Conservation (phyloP, 2,329 filamentous ascomycete genomes). For the Graphium sp. region DNA sequence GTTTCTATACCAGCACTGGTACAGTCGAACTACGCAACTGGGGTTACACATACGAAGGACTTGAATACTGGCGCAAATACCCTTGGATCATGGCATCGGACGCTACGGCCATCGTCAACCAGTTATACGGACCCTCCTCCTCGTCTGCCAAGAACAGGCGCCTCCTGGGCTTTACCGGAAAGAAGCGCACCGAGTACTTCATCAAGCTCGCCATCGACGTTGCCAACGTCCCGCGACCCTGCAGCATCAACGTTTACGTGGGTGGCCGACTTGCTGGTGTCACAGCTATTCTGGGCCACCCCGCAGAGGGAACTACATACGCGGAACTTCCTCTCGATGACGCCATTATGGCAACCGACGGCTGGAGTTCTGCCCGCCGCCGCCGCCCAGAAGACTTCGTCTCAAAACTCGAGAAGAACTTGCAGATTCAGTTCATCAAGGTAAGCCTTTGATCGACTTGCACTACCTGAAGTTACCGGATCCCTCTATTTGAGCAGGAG, state of each 20-base stretch:
- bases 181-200: conserved; percentile 14
- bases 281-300: conserved; percentile 18
- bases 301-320: conserved; percentile 13
- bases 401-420: not conserved
- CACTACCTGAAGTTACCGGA: too few relatives aligned
- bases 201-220: conserved; percentile 16
- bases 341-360: conserved; percentile 49
- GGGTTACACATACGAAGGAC: conserved; percentile 21
- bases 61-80: conserved; percentile 17
- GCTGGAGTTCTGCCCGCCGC: conserved; percentile 7
- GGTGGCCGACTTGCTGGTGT: conserved; percentile 14
- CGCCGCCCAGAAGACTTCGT: conserved; percentile 3
- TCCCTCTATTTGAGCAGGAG: too few relatives aligned
- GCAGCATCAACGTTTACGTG: conserved; percentile 16
- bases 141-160: not conserved
- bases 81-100: conserved; percentile 12
- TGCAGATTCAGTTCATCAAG: conserved; percentile 2
- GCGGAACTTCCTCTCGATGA: conserved; percentile 27
- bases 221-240: conserved; percentile 16
- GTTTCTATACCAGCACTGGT: conserved; percentile 20
- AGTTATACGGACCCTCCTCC: conserved; percentile 13
- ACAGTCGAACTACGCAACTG: conserved; percentile 15
- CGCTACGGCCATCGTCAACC: conserved; percentile 15
- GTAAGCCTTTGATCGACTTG: too few relatives aligned
- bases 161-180: too few relatives aligned